Conservation (phyloP, 2,329 filamentous ascomycete genomes). For the Cladophialophora exuberans region DNA sequence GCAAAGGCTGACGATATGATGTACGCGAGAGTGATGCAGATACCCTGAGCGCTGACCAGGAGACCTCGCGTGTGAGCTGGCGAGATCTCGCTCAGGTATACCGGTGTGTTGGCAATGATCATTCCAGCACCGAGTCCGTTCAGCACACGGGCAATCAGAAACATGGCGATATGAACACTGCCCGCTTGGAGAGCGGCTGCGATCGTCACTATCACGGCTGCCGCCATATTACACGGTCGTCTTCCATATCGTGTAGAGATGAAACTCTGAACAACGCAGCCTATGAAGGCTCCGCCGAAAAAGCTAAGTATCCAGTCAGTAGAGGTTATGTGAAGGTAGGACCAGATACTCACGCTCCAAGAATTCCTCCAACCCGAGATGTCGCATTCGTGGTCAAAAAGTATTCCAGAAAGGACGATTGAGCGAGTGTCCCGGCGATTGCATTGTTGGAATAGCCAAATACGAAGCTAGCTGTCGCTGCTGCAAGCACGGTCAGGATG, state of each 20-base stretch:
- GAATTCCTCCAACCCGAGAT: conserved; percentile 17
- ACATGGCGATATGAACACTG: conserved; percentile 19
- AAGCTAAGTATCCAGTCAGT: conserved; percentile 3
- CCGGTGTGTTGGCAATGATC: conserved; percentile 13
- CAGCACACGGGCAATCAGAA: conserved; percentile 43
- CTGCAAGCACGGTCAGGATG: conserved; percentile 11
- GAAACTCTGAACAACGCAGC: conserved; percentile 8
- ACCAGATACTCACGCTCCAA: conserved; percentile 11
- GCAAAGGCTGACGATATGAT: conserved; percentile 8
- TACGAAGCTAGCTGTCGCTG: conserved; percentile 11
- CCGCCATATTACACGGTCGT: conserved; percentile 41
- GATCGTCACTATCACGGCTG: conserved; percentile 42
- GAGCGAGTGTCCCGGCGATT: conserved; percentile 33
- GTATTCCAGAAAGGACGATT: conserved; percentile 48
- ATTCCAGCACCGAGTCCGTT: conserved; percentile 42
- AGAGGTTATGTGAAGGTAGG: background rate
- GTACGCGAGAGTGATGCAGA: conserved; percentile 15
- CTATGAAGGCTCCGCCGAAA: conserved; percentile 16
- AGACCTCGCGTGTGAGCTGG: conserved; percentile 16
- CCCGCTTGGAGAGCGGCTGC: conserved; percentile 41
- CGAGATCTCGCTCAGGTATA: conserved; percentile 19
- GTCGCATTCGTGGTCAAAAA: conserved; percentile 3
- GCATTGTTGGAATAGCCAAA: conserved; percentile 23
- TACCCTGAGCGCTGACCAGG: conserved; percentile 15
- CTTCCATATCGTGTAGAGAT: conserved; percentile 36